phyloP scores from a whole-genome alignment of 352 stramenopile species.

The Pythium rhizo-oryzae region DNA sequence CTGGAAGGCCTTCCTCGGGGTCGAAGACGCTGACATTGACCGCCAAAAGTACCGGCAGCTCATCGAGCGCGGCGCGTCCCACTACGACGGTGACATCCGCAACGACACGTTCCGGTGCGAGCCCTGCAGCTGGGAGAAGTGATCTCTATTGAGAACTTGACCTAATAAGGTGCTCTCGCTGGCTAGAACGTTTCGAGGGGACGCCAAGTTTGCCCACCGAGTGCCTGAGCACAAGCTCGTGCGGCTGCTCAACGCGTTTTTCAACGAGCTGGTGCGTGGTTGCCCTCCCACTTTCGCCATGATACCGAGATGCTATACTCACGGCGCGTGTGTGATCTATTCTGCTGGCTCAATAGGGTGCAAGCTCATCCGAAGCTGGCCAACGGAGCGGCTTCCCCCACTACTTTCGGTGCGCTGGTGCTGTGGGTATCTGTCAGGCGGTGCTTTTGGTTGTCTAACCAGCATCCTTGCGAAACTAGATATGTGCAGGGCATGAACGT shows the following conservation, averaged over 20 bases:
- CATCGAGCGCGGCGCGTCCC: constrained; percentile 71
- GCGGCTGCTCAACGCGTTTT: constrained; percentile 91
- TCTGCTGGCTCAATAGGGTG: not conserved
- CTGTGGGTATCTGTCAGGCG: not conserved
- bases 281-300: not conserved
- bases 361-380: constrained; percentile 22
- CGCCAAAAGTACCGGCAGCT: constrained; percentile 69
- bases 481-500: constrained; percentile 95
- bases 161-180: not conserved
- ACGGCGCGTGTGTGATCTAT: too few species aligned
- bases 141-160: too few species aligned
- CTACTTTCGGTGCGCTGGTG: constrained; percentile 29
- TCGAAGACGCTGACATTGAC: constrained; percentile 57
- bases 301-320: not conserved
- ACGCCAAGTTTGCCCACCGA: constrained; percentile 85
- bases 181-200: constrained; percentile 81
- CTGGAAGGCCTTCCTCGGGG: constrained; percentile 90
- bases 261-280: constrained; percentile 70
- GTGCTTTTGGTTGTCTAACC: not conserved
- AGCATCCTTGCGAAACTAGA: not conserved
- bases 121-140: too few species aligned
- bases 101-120: constrained; percentile 88
- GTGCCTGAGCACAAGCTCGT: constrained; percentile 91
- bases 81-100: constrained; percentile 88
- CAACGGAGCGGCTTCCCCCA: constrained; percentile 20